Evolutionary conservation across 164 flowering plant species (phyloP).

Genomic region (Nymphaea thermarum): DNA sequence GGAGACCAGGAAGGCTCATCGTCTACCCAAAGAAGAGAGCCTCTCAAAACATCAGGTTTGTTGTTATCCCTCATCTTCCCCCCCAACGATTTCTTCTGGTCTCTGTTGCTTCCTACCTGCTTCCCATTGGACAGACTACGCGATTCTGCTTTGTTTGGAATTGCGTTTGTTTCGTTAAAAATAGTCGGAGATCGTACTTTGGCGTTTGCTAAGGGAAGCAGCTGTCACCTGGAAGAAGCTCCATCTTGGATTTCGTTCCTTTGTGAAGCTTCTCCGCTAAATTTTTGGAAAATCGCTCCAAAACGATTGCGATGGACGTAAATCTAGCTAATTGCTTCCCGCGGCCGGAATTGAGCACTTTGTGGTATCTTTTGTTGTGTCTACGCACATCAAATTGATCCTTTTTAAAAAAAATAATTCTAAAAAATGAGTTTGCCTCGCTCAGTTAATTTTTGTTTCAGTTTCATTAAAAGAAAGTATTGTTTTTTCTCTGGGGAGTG

Average conservation of each 20-base stretch:
- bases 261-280: background rate
- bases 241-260: background rate
- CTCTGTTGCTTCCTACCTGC: background rate
- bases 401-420: too few relatives aligned
- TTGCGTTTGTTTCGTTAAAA: background rate
- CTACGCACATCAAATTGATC: too few relatives aligned
- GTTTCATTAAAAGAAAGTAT: too few relatives aligned
- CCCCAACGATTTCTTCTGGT: background rate
- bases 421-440: too few relatives aligned
- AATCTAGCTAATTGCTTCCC: too few relatives aligned
- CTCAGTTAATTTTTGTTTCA: too few relatives aligned
- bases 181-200: background rate
- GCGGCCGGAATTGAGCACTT: too few relatives aligned
- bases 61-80: background rate
- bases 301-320: too few relatives aligned
- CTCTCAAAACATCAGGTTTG: background rate
- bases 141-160: background rate
- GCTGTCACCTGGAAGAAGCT: background rate
- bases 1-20: background rate
- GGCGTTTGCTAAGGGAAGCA: background rate
- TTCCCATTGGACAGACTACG: background rate
- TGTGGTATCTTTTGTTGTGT: too few relatives aligned
- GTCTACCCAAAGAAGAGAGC: background rate
- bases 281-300: background rate
- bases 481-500: too few relatives aligned